phyloP scores from a whole-genome alignment of 2,329 filamentous ascomycete species.

The Ilyonectria destructans region DNA sequence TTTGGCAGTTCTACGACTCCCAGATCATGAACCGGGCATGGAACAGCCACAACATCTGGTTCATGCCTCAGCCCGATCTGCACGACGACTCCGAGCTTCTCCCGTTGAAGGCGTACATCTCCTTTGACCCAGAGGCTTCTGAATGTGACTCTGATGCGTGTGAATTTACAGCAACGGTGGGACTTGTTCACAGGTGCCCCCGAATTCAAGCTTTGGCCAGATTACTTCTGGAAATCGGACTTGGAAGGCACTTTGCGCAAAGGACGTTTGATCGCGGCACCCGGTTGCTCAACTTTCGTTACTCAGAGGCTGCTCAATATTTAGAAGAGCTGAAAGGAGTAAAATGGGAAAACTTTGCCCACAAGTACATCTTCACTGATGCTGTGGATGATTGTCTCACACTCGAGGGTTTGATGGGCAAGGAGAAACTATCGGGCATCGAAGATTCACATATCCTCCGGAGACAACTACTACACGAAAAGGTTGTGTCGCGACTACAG shows the following conservation, averaged over 20 bases:
- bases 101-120: constrained; percentile 18
- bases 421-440: background rate
- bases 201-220: constrained; percentile 13
- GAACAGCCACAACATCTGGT: constrained; percentile 35
- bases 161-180: background rate
- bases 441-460: background rate
- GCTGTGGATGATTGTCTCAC: constrained; percentile 17
- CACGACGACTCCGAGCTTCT: constrained; percentile 11
- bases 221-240: constrained; percentile 17
- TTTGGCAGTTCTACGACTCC: constrained; percentile 40
- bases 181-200: constrained; percentile 21
- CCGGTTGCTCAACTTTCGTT: constrained; percentile 1
- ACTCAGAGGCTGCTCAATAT: constrained; percentile 2
- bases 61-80: constrained; percentile 33
- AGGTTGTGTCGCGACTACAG: constrained; percentile 9
- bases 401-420: constrained; percentile 5
- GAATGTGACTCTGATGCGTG: constrained; percentile 18
- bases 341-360: constrained; percentile 17
- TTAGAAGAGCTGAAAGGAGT: constrained; percentile 5
- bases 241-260: constrained; percentile 5
- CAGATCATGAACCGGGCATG: constrained; percentile 32
- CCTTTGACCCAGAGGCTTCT: constrained; percentile 11
- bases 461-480: constrained; percentile 8
- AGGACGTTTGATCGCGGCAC: background rate
- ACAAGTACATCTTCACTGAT: constrained; percentile 19